Conservation (phyloP, 495 filamentous ascomycete species). For the Tuber magnatum region DNA sequence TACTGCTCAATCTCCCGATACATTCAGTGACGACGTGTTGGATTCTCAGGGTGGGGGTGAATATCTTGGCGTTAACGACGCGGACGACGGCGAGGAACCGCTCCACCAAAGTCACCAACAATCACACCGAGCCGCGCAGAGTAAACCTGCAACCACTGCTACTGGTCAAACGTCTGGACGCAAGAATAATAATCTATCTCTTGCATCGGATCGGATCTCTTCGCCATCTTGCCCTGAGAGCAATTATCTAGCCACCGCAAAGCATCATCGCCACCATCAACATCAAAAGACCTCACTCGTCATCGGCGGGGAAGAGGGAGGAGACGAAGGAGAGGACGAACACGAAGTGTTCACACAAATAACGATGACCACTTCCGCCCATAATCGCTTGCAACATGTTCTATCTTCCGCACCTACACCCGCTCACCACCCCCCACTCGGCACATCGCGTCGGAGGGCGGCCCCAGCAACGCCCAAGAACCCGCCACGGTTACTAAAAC, state of each 20-base stretch:
- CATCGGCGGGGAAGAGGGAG: conserved; percentile 1
- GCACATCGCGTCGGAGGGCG: conserved; percentile 21
- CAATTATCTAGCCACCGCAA: neutral
- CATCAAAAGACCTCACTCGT: neutral
- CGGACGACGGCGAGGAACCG: conserved; percentile 17
- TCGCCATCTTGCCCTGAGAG: neutral
- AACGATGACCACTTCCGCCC: conserved; percentile 37
- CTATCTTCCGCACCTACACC: conserved; percentile 24
- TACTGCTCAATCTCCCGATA: conserved; percentile 9
- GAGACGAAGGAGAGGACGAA: neutral
- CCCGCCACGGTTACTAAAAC: conserved; percentile 31
- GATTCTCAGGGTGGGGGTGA: conserved; percentile 25
- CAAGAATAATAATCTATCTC: neutral
- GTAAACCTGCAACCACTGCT: neutral
- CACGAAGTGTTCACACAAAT: conserved; percentile 6
- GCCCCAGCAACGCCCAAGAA: conserved; percentile 26
- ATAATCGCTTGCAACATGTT: conserved; percentile 37
- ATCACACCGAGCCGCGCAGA: neutral
- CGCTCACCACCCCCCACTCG: neutral
- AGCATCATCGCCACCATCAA: neutral
- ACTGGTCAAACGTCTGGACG: neutral
- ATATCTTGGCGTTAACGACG: conserved; percentile 30
- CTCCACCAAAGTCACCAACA: neutral
- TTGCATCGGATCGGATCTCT: neutral
- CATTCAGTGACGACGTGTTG: conserved; percentile 35